phyloP scores from a whole-genome alignment of 2,329 filamentous ascomycete genomes.

The Alternaria sp. region DNA sequence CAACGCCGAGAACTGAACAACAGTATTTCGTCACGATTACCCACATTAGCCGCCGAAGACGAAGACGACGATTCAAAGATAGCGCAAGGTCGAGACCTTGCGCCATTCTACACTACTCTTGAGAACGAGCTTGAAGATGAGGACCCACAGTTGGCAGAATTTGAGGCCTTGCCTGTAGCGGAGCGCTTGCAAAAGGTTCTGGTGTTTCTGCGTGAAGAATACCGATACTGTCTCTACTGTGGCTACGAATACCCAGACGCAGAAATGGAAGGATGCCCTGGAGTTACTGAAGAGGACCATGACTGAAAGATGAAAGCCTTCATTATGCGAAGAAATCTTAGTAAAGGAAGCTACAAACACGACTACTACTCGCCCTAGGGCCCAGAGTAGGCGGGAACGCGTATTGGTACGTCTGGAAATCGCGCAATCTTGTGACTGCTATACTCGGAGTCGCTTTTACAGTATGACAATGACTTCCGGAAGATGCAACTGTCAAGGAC shows the following conservation, averaged over 20 bases:
- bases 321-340: neutral
- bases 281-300: constrained; percentile 83
- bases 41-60: constrained; percentile 68
- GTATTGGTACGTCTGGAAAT: neutral
- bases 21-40: constrained; percentile 59
- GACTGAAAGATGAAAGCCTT: constrained; percentile 55
- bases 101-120: constrained; percentile 59
- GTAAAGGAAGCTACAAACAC: neutral
- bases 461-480: neutral
- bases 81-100: constrained; percentile 68
- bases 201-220: constrained; percentile 71
- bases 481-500: neutral
- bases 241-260: constrained; percentile 80
- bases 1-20: constrained; percentile 40
- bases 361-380: neutral
- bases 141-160: constrained; percentile 81
- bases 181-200: constrained; percentile 75
- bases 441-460: neutral
- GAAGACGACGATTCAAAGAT: constrained; percentile 76
- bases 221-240: constrained; percentile 96
- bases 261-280: constrained; percentile 87
- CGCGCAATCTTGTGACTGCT: neutral
- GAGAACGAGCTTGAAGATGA: constrained; percentile 78
- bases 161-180: constrained; percentile 71
- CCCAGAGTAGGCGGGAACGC: neutral